Evolutionary conservation across 1,139 yeast species (phyloP), one percentile per base, ranked within the genome.

Genomic region (Geotrichum carabidarum): DNA sequence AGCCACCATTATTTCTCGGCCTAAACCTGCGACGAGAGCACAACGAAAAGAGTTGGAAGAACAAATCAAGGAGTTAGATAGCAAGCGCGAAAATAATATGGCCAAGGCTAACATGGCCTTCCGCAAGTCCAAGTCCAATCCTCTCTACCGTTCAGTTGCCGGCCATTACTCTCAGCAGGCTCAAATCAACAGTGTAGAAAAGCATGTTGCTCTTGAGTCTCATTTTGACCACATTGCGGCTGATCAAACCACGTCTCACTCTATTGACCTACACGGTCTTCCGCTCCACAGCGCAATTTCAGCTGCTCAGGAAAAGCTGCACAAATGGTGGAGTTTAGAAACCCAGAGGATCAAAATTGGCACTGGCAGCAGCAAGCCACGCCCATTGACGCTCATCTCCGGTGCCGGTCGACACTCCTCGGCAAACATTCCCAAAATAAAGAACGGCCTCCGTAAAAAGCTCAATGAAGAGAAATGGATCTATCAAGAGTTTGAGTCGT

Each of bases 391-490:
- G 38, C 55, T 68, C n/a, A 62, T 68, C 40, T 66, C 71, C 0
- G 71, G 71, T 2, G 62, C 68, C 0, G 71, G 71, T 9, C 53
- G 56, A 2, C 71, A 68, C 51, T 64, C 68, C 30, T 58, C 51
- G n/a, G 64, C 59, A 7, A 68, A 68, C 7, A 60, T 67, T 6
- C 70, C 71, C 5, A 62, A 61, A 42, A 63, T 67, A 51, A 68
- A 67, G 51, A 64, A 65, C 41, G 69, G 65, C 18, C 56, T 68
- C 8, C 60, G 67, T 22, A 59, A 59, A 48, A 55, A 60, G 11
- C 56, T 68, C 30, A 46, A 40, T 6, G 59, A 60, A 22, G 57
- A 50, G 11, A 45, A 54, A 1, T 61, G 62, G 60, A 53, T 44
- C 43, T 65, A 40, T 48, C 58, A 54, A 14, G 68, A 65, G 58